Percentiles rank a stretch among this genome's conserved stretches.
Evolutionary conservation across 1,284 basidiomycete species (phyloP).

Genomic region (Caloboletus inedulis): DNA sequence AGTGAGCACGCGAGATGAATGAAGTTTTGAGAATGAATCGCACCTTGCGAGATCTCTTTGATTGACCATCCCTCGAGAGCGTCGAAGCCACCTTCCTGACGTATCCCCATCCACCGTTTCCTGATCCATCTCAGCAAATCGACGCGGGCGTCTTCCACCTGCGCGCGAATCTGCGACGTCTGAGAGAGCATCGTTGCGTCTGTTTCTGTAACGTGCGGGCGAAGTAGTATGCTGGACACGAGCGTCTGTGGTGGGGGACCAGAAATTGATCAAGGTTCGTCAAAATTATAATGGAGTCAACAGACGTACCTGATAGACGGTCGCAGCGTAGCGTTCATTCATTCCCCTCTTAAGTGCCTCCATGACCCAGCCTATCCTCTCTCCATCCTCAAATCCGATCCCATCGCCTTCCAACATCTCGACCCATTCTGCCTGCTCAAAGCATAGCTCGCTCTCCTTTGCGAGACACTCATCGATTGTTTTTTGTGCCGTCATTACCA

Average conservation of each 20-base stretch:
- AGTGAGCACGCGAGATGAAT: neutral
- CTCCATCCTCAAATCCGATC: conserved; percentile 67
- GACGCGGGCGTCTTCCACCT: conserved; percentile 69
- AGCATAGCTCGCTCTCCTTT: conserved; percentile 57
- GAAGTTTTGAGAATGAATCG: conserved; percentile 23
- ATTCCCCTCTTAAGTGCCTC: conserved; percentile 58
- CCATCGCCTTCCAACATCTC: conserved; percentile 70
- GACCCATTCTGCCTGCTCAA: conserved; percentile 66
- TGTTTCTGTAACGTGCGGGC: conserved; percentile 59
- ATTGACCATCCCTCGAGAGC: conserved; percentile 80
- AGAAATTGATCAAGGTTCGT: neutral
- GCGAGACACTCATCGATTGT: conserved; percentile 61
- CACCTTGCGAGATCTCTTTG: conserved; percentile 84
- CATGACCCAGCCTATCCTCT: conserved; percentile 71
- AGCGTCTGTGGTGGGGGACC: conserved; percentile 49
- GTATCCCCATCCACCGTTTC: conserved; percentile 72
- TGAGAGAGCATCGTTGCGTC: conserved; percentile 59
- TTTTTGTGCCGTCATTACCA: conserved; percentile 59
- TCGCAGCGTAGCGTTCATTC: conserved; percentile 58
- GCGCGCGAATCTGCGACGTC: conserved; percentile 61
- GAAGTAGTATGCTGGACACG: conserved; percentile 70
- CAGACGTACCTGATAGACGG: conserved; percentile 66
- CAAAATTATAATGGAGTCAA: neutral
- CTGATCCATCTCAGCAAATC: conserved; percentile 66
- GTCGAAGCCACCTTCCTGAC: conserved; percentile 79